Evolutionary conservation across 1,284 basidiomycete genomes (phyloP).

Genomic region (Irpex sp.): DNA sequence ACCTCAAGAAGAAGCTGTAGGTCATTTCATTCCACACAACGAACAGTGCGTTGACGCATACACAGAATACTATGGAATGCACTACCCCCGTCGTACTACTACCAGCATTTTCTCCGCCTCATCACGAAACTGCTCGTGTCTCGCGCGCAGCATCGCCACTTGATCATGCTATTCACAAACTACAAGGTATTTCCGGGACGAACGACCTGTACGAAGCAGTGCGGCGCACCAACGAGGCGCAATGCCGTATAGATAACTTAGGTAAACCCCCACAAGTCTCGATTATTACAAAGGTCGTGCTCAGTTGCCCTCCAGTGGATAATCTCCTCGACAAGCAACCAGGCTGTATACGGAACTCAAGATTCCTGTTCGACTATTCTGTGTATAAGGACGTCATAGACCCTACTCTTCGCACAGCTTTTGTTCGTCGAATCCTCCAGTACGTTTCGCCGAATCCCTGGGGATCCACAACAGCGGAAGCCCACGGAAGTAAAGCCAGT

Average conservation of each 20-base stretch:
- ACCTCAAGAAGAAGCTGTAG: not conserved
- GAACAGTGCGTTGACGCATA: not conserved
- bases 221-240: slow-evolving; percentile 1
- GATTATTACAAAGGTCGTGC: not conserved
- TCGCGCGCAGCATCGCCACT: not conserved
- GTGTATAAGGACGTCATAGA: slow-evolving; percentile 33
- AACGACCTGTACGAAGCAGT: slow-evolving; percentile 7
- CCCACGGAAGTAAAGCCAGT: slow-evolving; percentile 41
- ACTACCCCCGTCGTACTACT: too few relatives aligned
- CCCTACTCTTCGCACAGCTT: slow-evolving; percentile 35
- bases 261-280: slow-evolving; percentile 13
- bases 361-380: slow-evolving; percentile 41
- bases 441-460: slow-evolving; percentile 70
- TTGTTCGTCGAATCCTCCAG: slow-evolving; percentile 62
- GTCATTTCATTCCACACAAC: not conserved
- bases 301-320: not conserved
- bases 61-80: too few relatives aligned
- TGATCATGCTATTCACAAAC: slow-evolving; percentile 4
- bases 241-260: slow-evolving; percentile 20
- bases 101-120: not conserved
- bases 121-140: not conserved
- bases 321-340: too few relatives aligned
- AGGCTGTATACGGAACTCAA: slow-evolving; percentile 44
- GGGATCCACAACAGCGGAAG: slow-evolving; percentile 64
- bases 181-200: not conserved